Conservation (phyloP, 73 alveolate species). For the Paramecium pentaurelia region DNA sequence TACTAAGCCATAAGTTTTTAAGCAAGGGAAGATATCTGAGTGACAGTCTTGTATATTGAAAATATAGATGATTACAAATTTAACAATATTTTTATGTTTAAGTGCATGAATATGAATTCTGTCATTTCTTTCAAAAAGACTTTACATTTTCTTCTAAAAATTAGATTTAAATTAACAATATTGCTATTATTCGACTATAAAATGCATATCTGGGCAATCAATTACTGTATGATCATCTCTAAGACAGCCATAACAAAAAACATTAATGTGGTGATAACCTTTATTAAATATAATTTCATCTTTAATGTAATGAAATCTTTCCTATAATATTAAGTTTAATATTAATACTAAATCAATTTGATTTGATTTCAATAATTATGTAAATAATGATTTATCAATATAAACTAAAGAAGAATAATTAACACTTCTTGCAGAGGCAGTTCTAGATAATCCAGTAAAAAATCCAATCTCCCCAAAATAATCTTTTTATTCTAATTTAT, state of each 20-base stretch:
- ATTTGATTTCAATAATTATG: background rate
- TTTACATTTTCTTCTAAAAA: background rate
- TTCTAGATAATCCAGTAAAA: slow-evolving; percentile 4
- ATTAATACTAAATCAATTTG: slow-evolving; percentile 11
- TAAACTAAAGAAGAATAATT: background rate
- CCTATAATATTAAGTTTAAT: background rate
- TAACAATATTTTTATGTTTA: background rate
- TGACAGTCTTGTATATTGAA: background rate
- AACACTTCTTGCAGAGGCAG: slow-evolving; percentile 37
- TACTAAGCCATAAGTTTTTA: background rate
- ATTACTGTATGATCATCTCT: slow-evolving; percentile 41
- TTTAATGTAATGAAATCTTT: background rate
- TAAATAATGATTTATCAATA: background rate
- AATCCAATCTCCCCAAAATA: slow-evolving; percentile 47
- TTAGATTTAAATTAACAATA: background rate
- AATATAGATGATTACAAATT: background rate
- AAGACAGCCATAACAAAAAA: slow-evolving; percentile 18
- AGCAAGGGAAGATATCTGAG: background rate
- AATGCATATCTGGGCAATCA: slow-evolving; percentile 41
- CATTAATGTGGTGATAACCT: background rate
- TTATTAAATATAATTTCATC: slow-evolving; percentile 26
- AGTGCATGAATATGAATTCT: background rate
- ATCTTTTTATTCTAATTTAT: background rate
- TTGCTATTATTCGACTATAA: background rate
- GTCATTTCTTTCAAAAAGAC: slow-evolving; percentile 13